Evolutionary conservation across 2,329 filamentous ascomycete species (phyloP).

Genomic region (Aspergillus sp.): DNA sequence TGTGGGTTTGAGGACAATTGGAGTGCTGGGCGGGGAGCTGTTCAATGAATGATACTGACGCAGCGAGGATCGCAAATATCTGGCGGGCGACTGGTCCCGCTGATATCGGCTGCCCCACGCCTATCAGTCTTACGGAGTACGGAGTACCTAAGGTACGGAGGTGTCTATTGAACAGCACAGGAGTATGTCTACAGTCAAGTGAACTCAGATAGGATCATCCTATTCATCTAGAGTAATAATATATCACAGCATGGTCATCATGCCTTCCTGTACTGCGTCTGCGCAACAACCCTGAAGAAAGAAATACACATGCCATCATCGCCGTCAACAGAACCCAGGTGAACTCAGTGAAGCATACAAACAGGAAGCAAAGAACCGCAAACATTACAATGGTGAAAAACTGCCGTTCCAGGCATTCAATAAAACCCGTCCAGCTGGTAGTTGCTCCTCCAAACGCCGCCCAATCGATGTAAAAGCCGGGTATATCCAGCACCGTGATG

Average conservation of each 20-base stretch:
- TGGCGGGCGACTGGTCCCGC: not conserved
- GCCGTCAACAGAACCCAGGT: conserved; percentile 2
- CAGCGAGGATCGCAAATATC: not conserved
- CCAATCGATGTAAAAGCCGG: conserved; percentile 42
- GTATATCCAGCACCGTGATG: conserved; percentile 51
- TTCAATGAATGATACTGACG: not conserved
- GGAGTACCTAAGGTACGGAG: not conserved
- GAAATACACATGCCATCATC: not conserved
- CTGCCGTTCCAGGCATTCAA: conserved; percentile 1
- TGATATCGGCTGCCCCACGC: not conserved
- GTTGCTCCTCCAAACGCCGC: conserved; percentile 33
- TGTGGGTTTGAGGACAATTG: not conserved
- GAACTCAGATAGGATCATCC: not conserved
- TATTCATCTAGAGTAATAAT: not conserved
- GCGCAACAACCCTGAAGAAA: not conserved
- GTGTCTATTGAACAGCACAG: too few relatives aligned
- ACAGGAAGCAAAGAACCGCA: not conserved
- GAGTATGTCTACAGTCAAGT: too few relatives aligned
- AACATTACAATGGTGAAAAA: not conserved
- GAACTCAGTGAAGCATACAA: conserved; percentile 12
- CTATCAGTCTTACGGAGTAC: not conserved
- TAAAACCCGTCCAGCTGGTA: conserved; percentile 5
- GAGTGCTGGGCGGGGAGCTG: not conserved
- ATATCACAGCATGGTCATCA: not conserved
- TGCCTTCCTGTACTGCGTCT: not conserved